Base-by-base conservation (phyloP, 2,329 filamentous ascomycete genomes). In the Fusarium poae region DNA sequence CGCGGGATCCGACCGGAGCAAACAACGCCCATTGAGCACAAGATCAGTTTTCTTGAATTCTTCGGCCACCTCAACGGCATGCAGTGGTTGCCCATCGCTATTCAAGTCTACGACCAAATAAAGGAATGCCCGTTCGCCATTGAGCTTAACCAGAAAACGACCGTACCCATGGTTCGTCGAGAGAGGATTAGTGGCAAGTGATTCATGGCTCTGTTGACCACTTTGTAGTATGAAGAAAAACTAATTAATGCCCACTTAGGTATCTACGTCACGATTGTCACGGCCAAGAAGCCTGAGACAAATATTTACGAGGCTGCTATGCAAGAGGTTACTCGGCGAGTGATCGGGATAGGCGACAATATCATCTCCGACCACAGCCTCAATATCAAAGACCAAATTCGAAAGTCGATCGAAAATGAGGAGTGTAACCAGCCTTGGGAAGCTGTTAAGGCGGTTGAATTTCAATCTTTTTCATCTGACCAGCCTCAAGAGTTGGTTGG, bases 11-110 rank as follows among this genome's bases (percentile, higher is more conserved):
- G 1, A 0, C 25, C 13, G 1, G 4, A 6, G 9, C 2, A 13
- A 6, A 0, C 10, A n/a, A 1, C 0, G 6, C 0, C 2, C 1
- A 0, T 0, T 2, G 5, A 5, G 3, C 0, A 15, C 6, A 6
- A 15, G 2, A 12, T 12, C 1, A 6, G 6, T 0, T 3, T 58
- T 3, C 4, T 21, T 0, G 21, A 30, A 0, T 3, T 59, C 0
- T 20, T 59, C 4, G 40, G 50, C 1, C 2, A 12, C 0, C 20
- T 13, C 1, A 57, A 57, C 0, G 18, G 0, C 1, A n/a, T 57
- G 0, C 40, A 46, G 10, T 59, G 56, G 56, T 5, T 59, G 0
- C 1, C 56, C 0, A 3, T 57, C 5, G 51, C 50, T 5, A 13
- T 59, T 5, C 6, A 3, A 6, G 18, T 39, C 2, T 13, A 3